Conservation (phyloP, 2,329 filamentous ascomycete genomes). For the Claviceps maximensis region DNA sequence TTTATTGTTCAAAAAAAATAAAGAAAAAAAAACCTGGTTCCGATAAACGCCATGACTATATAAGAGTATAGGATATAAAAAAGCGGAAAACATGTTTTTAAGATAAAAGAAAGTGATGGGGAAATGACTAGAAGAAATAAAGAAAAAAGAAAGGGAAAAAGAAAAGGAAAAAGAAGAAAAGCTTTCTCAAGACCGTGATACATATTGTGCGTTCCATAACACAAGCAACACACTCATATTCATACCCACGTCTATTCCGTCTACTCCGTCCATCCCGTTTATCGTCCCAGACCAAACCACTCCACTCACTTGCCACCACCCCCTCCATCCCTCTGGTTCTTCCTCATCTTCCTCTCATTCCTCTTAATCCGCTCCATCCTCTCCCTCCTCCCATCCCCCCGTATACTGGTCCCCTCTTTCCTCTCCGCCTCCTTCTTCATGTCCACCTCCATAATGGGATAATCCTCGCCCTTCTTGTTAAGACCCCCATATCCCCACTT, state of each 20-base stretch:
- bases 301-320: not conserved
- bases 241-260: no score
- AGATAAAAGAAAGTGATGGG: no score
- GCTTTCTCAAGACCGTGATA: not conserved
- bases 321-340: conserved; percentile 42
- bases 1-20: no score
- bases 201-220: no score
- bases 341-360: conserved; percentile 57
- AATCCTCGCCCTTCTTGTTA: conserved; percentile 69
- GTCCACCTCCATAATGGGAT: conserved; percentile 90
- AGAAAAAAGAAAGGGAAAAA: not conserved
- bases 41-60: not conserved
- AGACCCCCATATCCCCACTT: conserved; percentile 92
- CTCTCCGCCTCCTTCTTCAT: conserved; percentile 52
- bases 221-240: no score
- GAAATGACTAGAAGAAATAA: not conserved
- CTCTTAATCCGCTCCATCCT: conserved; percentile 56
- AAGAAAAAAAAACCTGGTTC: no score
- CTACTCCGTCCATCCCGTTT: not conserved
- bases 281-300: not conserved
- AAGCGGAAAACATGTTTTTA: no score
- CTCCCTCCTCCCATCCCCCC: conserved; percentile 49
- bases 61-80: no score
- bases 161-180: not conserved
- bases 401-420: conserved; percentile 48